Base-by-base conservation (phyloP, 441 rosid species). In the Sinapis alba region DNA sequence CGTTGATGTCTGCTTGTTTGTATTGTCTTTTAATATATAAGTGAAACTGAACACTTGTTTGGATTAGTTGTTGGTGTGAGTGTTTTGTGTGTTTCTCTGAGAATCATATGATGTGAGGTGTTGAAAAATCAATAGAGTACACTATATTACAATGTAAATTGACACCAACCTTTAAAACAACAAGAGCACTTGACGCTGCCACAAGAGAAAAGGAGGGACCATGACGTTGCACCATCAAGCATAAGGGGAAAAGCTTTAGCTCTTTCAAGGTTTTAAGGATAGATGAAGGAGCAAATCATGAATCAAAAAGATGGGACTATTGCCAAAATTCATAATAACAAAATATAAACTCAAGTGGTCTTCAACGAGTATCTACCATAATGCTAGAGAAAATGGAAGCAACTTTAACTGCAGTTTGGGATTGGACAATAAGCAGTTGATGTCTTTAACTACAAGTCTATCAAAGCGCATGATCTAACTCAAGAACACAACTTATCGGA, bases 301-400 rank as follows among this genome's bases (percentile, higher is more conserved):
- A 41, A n/a, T 43, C 7, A 5, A n/a, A 43, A 43, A n/a, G 2
- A n/a, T n/a, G 18, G 2, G 47, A 38, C 47, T 12, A 3, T 38
- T 38, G 45, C 13, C 13, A 11, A 36, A 36, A 36, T 36, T 38
- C n/a, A 38, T 10, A 38, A 28, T 38, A 32, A 6, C 34, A 28
- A 32, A 11, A 36, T 36, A 36, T 36, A 36, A 36, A 36, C 43
- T 36, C 43, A 36, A 36, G n/a, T 36, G 88, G 90, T 65, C 94
- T 96, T 30, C 99, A 93, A 82, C 85, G 90, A 78, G 99, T 96
- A 20, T 97, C 97, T n/a, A 85, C 91, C 26, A 88, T 90, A 82
- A 90, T 96, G 96, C 88, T 93, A 34, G 94, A 90, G 83, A 93
- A 89, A 79, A 82, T 88, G 84, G 97, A 98, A 60, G 99, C 98